Evolutionary conservation across 2,329 filamentous ascomycete genomes (phyloP).

Genomic region (Aotearoamyces nothofagi): DNA sequence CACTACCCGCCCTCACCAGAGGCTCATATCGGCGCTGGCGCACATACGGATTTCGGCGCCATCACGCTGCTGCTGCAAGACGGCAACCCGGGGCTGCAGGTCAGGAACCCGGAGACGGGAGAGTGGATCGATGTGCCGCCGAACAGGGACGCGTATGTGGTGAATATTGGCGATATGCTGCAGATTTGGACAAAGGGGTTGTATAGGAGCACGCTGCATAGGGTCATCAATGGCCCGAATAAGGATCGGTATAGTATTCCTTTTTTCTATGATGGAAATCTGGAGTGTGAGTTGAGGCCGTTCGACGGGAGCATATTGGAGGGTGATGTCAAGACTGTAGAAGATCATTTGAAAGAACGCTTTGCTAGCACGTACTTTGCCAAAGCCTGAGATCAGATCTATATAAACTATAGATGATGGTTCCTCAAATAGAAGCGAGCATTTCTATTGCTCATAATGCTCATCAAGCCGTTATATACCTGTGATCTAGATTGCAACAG

Average conservation of each 20-base stretch:
- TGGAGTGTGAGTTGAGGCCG: too few relatives aligned
- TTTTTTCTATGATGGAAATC: slow-evolving; percentile 24
- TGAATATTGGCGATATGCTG: slow-evolving; percentile 36
- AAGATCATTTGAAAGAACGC: too few relatives aligned
- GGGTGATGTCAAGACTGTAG: too few relatives aligned
- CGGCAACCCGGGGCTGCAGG: slow-evolving; percentile 23
- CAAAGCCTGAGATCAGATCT: too few relatives aligned
- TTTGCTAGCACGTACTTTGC: too few relatives aligned
- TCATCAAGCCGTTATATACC: too few relatives aligned
- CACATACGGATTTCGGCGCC: slow-evolving; percentile 34
- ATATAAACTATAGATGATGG: too few relatives aligned
- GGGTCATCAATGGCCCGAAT: slow-evolving; percentile 24
- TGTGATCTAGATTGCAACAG: slow-evolving; percentile 11
- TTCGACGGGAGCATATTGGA: too few relatives aligned
- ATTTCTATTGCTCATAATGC: too few relatives aligned
- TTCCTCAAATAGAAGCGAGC: too few relatives aligned
- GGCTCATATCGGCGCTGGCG: slow-evolving; percentile 18
- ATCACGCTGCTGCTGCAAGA: slow-evolving; percentile 36
- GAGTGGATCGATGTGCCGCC: slow-evolving; percentile 21
- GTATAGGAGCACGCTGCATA: slow-evolving; percentile 30
- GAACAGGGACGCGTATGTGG: slow-evolving; percentile 27
- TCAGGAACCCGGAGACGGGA: slow-evolving; percentile 20
- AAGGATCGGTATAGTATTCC: slow-evolving; percentile 30
- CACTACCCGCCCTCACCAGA: slow-evolving; percentile 1
- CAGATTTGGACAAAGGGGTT: slow-evolving; percentile 33